Evolutionary conservation across 441 rosid species (phyloP).

Genomic region (Biscutella laevigata): DNA sequence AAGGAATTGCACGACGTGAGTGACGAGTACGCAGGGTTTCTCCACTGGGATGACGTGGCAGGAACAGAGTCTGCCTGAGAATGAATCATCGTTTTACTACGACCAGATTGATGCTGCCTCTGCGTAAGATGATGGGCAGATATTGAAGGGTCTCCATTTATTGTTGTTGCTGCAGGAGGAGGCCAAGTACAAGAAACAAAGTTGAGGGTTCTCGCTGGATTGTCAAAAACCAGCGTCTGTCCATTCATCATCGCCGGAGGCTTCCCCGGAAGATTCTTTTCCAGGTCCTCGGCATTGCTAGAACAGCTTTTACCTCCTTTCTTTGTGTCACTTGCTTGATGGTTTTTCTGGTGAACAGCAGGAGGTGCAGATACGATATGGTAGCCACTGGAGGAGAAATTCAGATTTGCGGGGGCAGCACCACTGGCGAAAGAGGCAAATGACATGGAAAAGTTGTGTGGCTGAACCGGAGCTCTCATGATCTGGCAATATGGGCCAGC

Average conservation of each 20-base stretch:
- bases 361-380: slow-evolving; percentile 28
- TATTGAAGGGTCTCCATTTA: slow-evolving; percentile 17
- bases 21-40: slow-evolving; percentile 22
- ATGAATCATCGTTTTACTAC: slow-evolving; percentile 24
- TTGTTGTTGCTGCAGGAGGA: slow-evolving; percentile 22
- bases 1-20: slow-evolving; percentile 17
- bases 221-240: slow-evolving; percentile 40
- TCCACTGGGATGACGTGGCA: slow-evolving; percentile 31
- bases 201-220: slow-evolving; percentile 39
- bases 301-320: slow-evolving; percentile 21
- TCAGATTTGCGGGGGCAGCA: slow-evolving; percentile 32
- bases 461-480: slow-evolving; percentile 27
- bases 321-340: slow-evolving; percentile 36
- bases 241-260: slow-evolving; percentile 20
- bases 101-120: slow-evolving; percentile 28
- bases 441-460: slow-evolving; percentile 37
- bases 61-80: slow-evolving; percentile 24
- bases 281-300: slow-evolving; percentile 26
- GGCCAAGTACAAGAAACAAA: slow-evolving; percentile 47
- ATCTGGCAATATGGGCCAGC: slow-evolving; percentile 31
- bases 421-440: slow-evolving; percentile 29
- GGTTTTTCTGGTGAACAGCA: slow-evolving; percentile 29
- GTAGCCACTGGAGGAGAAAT: slow-evolving; percentile 36
- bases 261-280: slow-evolving; percentile 27
- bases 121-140: slow-evolving; percentile 29